A percentile compares a stretch with the other conserved stretches of the same genome.
phyloP scores from a whole-genome alignment of 176 grass and related monocot species.

The Saccharum spontaneum region DNA sequence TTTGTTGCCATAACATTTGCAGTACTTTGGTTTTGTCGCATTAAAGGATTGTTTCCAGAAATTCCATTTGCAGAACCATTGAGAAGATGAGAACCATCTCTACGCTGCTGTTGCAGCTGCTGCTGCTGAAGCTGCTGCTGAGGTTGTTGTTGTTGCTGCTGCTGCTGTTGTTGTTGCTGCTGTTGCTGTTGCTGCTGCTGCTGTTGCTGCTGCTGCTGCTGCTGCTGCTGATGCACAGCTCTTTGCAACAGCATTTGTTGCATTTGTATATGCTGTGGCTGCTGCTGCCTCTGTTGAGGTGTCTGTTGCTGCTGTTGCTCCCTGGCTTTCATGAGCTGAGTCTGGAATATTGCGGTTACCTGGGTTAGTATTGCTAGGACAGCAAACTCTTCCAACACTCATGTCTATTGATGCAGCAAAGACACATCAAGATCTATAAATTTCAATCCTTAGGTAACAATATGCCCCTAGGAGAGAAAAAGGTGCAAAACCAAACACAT shows the following conservation, averaged over 20 bases:
- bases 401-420: slow-evolving; percentile 18
- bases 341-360: slow-evolving; percentile 48
- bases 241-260: slow-evolving; percentile 69
- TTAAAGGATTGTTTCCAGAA: slow-evolving; percentile 62
- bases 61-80: slow-evolving; percentile 77
- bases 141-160: slow-evolving; percentile 35
- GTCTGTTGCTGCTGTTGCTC: slow-evolving; percentile 68
- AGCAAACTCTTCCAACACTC: background rate
- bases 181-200: slow-evolving; percentile 23
- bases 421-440: background rate
- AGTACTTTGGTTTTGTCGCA: slow-evolving; percentile 60
- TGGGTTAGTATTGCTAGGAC: slow-evolving; percentile 19
- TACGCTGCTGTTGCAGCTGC: slow-evolving; percentile 63
- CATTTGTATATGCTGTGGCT: slow-evolving; percentile 74
- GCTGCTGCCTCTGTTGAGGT: slow-evolving; percentile 60
- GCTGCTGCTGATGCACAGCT: slow-evolving; percentile 56
- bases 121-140: slow-evolving; percentile 50
- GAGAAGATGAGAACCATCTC: slow-evolving; percentile 70
- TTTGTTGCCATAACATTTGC: slow-evolving; percentile 96
- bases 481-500: background rate
- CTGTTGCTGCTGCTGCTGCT: slow-evolving; percentile 48
- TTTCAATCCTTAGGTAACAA: slow-evolving; percentile 11
- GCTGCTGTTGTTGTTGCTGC: background rate
- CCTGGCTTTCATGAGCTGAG: slow-evolving; percentile 87
- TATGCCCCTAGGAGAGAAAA: background rate